A percentile compares a stretch with the other conserved stretches of the same genome.
phyloP scores from a whole-genome alignment of 2,329 filamentous ascomycete genomes.

The Neonectria sp. region DNA sequence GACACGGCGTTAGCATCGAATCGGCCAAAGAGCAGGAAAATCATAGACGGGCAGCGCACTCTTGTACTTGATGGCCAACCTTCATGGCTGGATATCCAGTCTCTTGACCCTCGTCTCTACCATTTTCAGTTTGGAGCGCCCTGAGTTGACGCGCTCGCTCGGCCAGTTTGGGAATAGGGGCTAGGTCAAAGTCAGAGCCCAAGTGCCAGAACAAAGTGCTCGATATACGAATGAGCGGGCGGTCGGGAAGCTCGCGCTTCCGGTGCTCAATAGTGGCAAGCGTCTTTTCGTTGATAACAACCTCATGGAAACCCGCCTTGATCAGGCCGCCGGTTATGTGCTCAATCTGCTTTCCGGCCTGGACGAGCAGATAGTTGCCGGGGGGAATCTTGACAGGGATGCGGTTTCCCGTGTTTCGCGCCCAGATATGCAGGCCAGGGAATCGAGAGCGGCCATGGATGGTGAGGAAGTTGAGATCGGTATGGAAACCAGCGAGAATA shows the following conservation, averaged over 20 bases:
- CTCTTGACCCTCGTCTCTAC: constrained; percentile 68
- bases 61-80: constrained; percentile 72
- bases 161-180: constrained; percentile 64
- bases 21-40: not conserved
- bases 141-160: constrained; percentile 62
- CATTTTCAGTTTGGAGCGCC: constrained; percentile 62
- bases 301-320: constrained; percentile 75
- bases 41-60: constrained; percentile 56
- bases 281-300: constrained; percentile 70
- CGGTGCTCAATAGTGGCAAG: constrained; percentile 63
- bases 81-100: constrained; percentile 67
- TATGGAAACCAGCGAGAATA: constrained; percentile 75
- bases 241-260: constrained; percentile 57
- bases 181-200: constrained; percentile 69
- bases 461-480: constrained; percentile 75
- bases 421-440: constrained; percentile 75
- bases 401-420: constrained; percentile 72
- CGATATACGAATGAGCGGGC: constrained; percentile 70
- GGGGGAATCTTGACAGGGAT: constrained; percentile 72
- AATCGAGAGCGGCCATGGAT: constrained; percentile 76
- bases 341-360: constrained; percentile 75
- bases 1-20: constrained; percentile 31
- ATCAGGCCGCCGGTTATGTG: constrained; percentile 73
- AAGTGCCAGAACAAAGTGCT: constrained; percentile 75
- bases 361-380: constrained; percentile 72